A percentile compares a stretch with the other conserved stretches of the same genome.
Conservation (phyloP, 2,329 filamentous ascomycete genomes). For the Diaporthe helianthi region DNA sequence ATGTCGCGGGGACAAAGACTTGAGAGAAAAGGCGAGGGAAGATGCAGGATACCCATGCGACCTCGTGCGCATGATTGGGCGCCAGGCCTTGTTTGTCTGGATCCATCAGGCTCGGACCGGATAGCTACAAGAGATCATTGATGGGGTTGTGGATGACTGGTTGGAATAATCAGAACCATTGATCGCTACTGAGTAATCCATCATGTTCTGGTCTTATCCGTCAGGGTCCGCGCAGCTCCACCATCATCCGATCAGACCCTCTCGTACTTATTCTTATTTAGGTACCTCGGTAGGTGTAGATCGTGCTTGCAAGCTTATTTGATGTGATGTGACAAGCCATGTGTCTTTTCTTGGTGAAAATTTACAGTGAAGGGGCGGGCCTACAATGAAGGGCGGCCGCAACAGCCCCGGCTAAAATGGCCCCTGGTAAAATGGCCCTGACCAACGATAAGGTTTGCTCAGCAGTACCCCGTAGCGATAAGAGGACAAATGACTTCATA, state of each 20-base stretch:
- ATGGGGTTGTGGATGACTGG: constrained; percentile 5
- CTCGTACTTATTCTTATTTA: no score
- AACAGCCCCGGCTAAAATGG: neutral
- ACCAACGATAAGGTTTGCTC: neutral
- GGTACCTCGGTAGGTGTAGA: no score
- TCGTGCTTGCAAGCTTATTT: neutral
- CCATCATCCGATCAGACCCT: constrained; percentile 37
- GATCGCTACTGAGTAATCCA: neutral
- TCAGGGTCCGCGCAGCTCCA: constrained; percentile 43
- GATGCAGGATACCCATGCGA: constrained; percentile 24
- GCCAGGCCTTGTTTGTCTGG: neutral
- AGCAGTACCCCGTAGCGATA: neutral
- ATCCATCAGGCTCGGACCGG: constrained; percentile 1
- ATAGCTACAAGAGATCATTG: constrained; percentile 1
- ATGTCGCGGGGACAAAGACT: constrained; percentile 8
- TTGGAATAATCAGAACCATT: constrained; percentile 7
- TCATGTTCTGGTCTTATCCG: neutral
- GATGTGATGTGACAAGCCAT: neutral
- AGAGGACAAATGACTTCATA: constrained; percentile 23
- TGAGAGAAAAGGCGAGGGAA: neutral
- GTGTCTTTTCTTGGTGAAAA: neutral
- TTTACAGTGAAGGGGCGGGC: no score
- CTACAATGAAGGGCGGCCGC: no score
- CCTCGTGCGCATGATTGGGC: constrained; percentile 1
- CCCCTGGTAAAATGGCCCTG: no score